phyloP scores from a whole-genome alignment of 306 rosid species.

The Pyrus betulifolia region DNA sequence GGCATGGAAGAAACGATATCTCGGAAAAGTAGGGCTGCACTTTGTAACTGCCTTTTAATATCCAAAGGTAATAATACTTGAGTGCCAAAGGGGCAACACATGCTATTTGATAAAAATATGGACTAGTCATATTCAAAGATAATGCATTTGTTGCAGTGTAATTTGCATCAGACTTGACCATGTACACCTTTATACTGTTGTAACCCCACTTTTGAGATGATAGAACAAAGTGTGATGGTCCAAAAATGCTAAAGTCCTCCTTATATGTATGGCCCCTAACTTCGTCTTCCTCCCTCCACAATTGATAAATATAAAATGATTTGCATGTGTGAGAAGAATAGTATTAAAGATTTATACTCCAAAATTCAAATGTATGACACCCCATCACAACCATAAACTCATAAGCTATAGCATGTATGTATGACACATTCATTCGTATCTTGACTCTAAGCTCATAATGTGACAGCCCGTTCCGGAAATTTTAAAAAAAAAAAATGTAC shows the following conservation, averaged over 20 bases:
- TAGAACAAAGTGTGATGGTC: slow-evolving; percentile 31
- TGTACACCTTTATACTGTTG: slow-evolving; percentile 50
- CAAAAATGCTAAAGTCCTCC: slow-evolving; percentile 19
- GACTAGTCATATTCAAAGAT: slow-evolving; percentile 19
- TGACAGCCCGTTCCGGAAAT: too few species aligned
- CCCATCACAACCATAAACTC: background rate
- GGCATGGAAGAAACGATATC: too few species aligned
- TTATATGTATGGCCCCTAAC: slow-evolving; percentile 32
- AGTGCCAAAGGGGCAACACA: slow-evolving; percentile 61
- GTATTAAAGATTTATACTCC: background rate
- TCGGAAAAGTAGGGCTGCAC: slow-evolving; percentile 71
- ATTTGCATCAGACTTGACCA: background rate
- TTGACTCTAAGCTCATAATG: too few species aligned
- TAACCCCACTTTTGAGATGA: slow-evolving; percentile 46
- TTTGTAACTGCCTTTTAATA: slow-evolving; percentile 44
- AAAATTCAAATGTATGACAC: too few species aligned
- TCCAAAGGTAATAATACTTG: slow-evolving; percentile 59
- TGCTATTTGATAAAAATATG: slow-evolving; percentile 39
- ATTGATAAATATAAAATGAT: slow-evolving; percentile 51
- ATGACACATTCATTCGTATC: too few species aligned
- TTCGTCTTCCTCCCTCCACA: slow-evolving; percentile 38
- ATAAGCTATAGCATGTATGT: background rate
- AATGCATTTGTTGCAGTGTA: slow-evolving; percentile 18
- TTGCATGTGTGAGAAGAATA: slow-evolving; percentile 26
- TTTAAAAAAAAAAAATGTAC: too few species aligned